Percentiles rank a stretch among this genome's conserved stretches.
Evolutionary conservation across 805 yeast genomes (phyloP).

Genomic region (Saccharomyces jurei): DNA sequence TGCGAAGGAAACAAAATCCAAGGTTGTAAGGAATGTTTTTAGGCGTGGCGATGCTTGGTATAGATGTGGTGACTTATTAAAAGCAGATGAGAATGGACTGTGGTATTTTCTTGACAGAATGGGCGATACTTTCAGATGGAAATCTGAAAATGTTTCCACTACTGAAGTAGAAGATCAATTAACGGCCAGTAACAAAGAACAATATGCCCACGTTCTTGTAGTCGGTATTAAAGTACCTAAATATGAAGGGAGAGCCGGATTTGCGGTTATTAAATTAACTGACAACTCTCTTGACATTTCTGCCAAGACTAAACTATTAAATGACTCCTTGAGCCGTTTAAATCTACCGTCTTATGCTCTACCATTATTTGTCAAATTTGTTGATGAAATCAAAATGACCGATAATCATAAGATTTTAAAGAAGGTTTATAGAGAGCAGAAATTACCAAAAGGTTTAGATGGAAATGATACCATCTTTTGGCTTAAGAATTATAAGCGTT

Average conservation of each 20-base stretch:
- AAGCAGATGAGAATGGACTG: slow-evolving; percentile 56
- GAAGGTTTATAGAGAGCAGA: slow-evolving; percentile 57
- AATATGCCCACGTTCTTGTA: slow-evolving; percentile 62
- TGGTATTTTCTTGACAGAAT: slow-evolving; percentile 83
- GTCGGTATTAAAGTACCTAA: slow-evolving; percentile 80
- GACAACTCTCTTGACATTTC: slow-evolving; percentile 17
- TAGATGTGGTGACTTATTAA: slow-evolving; percentile 78
- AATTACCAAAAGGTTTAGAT: slow-evolving; percentile 55
- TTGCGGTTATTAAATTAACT: slow-evolving; percentile 60
- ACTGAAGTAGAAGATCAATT: slow-evolving; percentile 84
- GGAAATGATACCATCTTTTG: slow-evolving; percentile 62
- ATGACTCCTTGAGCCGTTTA: slow-evolving; percentile 32
- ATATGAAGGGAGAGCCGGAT: slow-evolving; percentile 94
- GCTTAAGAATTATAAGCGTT: slow-evolving; percentile 45
- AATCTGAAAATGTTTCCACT: slow-evolving; percentile 89
- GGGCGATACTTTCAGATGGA: slow-evolving; percentile 96
- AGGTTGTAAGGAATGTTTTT: slow-evolving; percentile 66
- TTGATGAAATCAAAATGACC: slow-evolving; percentile 49
- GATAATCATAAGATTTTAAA: slow-evolving; percentile 81
- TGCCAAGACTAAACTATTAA: slow-evolving; percentile 28
- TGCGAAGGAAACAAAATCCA: slow-evolving; percentile 67
- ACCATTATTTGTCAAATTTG: slow-evolving; percentile 74
- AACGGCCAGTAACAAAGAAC: slow-evolving; percentile 27
- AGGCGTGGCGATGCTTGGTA: slow-evolving; percentile 86
- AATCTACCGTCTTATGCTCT: slow-evolving; percentile 76